Conservation (phyloP, 495 filamentous ascomycete genomes). For the Lasiosphaeris hirsuta region DNA sequence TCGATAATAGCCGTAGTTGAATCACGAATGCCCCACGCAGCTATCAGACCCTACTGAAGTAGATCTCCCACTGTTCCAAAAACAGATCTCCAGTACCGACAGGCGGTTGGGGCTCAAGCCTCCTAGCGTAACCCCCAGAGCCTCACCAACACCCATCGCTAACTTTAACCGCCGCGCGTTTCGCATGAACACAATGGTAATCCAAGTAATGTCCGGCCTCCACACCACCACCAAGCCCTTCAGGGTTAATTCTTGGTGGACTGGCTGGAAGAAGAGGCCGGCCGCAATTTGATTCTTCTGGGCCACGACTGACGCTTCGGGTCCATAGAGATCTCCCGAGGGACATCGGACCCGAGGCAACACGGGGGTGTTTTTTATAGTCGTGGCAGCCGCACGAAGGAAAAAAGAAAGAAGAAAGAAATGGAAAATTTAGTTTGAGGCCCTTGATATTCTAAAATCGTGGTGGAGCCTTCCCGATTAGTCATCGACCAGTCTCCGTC, state of each 20-base stretch:
- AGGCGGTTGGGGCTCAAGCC: background rate
- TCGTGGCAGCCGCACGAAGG: slow-evolving; percentile 39
- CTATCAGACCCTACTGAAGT: background rate
- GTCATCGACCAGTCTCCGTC: background rate
- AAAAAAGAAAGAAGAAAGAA: slow-evolving; percentile 28
- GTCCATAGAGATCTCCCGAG: slow-evolving; percentile 36
- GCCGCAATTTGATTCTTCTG: slow-evolving; percentile 49
- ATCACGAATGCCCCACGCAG: slow-evolving; percentile 8
- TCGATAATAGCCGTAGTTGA: slow-evolving; percentile 19
- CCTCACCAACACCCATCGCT: background rate
- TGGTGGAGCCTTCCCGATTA: slow-evolving; percentile 12
- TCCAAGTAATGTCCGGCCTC: slow-evolving; percentile 39
- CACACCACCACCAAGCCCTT: slow-evolving; percentile 42
- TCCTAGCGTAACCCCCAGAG: slow-evolving; percentile 3
- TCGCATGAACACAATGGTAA: slow-evolving; percentile 7
- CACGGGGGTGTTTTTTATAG: slow-evolving; percentile 42
- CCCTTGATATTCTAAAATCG: slow-evolving; percentile 13
- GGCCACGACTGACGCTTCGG: slow-evolving; percentile 46
- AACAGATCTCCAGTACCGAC: slow-evolving; percentile 17
- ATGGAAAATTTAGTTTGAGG: slow-evolving; percentile 4
- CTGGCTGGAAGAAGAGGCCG: slow-evolving; percentile 35
- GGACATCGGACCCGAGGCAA: slow-evolving; percentile 42
- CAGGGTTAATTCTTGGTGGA: slow-evolving; percentile 37
- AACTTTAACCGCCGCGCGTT: slow-evolving; percentile 9
- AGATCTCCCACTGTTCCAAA: too few species aligned